phyloP scores from a whole-genome alignment of 768 basidiomycete genomes.

The Leucosporidium yakuticum region DNA sequence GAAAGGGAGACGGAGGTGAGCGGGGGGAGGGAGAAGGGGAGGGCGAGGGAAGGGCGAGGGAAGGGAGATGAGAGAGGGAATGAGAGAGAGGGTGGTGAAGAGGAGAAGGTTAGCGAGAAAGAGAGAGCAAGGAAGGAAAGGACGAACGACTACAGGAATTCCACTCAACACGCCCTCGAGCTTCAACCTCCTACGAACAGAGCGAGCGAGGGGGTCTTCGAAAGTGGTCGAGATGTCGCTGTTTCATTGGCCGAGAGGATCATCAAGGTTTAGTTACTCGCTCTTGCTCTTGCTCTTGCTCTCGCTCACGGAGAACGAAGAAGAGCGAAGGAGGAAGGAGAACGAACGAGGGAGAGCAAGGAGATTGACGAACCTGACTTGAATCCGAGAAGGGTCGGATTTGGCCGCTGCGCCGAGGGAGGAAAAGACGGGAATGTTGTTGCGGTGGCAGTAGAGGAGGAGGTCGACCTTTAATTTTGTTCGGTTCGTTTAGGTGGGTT shows the following conservation, averaged over 20 bases:
- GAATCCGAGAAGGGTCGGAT: conserved; percentile 86
- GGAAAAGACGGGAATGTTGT: conserved; percentile 81
- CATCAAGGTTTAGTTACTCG: too few species aligned
- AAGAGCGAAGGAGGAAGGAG: background rate
- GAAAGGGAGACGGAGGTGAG: too few species aligned
- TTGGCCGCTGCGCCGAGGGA: conserved; percentile 97
- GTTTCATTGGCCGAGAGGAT: conserved; percentile 4
- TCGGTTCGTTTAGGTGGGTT: background rate
- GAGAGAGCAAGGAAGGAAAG: too few species aligned
- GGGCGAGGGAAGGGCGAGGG: conserved; percentile 59
- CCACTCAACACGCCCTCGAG: conserved; percentile 43
- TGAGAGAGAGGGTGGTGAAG: too few species aligned
- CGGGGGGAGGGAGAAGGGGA: conserved; percentile 45
- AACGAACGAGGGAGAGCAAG: background rate
- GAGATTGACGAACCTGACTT: conserved; percentile 54
- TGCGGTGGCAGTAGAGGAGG: conserved; percentile 75
- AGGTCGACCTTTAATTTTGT: conserved; percentile 61
- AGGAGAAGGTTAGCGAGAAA: too few species aligned
- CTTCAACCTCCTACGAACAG: conserved; percentile 63
- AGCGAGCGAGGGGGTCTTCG: conserved; percentile 90
- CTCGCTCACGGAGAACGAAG: background rate
- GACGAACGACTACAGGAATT: conserved; percentile 46
- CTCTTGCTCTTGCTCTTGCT: too few species aligned
- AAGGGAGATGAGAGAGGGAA: conserved; percentile 47
- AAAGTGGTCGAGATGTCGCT: conserved; percentile 86